Percentiles rank a stretch among this genome's conserved stretches.
Evolutionary conservation across 1,139 yeast species (phyloP).

Genomic region (Candida pseudoviswanathii): DNA sequence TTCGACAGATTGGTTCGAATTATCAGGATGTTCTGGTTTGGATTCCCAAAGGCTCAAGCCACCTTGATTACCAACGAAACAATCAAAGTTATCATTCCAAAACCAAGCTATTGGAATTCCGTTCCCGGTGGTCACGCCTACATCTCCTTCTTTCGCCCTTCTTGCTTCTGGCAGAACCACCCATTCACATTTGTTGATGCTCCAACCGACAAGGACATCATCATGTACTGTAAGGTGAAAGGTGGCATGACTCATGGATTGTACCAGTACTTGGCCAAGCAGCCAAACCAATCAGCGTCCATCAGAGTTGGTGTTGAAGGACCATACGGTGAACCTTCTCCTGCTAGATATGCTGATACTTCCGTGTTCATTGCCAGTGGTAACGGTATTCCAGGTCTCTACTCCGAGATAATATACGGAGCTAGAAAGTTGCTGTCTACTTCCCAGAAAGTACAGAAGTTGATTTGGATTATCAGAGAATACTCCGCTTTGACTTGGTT

Average conservation of each 20-base stretch:
- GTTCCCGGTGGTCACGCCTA: slow-evolving; percentile 43
- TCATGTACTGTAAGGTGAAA: slow-evolving; percentile 42
- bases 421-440: no score
- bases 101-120: slow-evolving; percentile 42
- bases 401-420: slow-evolving; percentile 21
- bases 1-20: slow-evolving; percentile 59
- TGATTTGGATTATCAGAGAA: no score
- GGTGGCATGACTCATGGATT: slow-evolving; percentile 49
- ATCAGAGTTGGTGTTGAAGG: slow-evolving; percentile 43
- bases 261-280: slow-evolving; percentile 45
- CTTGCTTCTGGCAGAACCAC: slow-evolving; percentile 59
- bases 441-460: no score
- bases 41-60: slow-evolving; percentile 50
- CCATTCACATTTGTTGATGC: slow-evolving; percentile 54
- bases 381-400: slow-evolving; percentile 66
- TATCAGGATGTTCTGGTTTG: slow-evolving; percentile 48
- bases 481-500: no score
- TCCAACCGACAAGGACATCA: slow-evolving; percentile 32
- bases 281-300: slow-evolving; percentile 42
- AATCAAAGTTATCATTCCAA: slow-evolving; percentile 36
- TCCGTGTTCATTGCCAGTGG: slow-evolving; percentile 65
- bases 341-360: slow-evolving; percentile 50
- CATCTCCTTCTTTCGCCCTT: slow-evolving; percentile 40
- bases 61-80: slow-evolving; percentile 48
- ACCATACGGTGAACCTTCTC: slow-evolving; percentile 40